Percentiles rank a stretch among this genome's conserved stretches.
Conservation (phyloP, 2,329 filamentous ascomycete genomes). For the Rhinocladiella similis region DNA sequence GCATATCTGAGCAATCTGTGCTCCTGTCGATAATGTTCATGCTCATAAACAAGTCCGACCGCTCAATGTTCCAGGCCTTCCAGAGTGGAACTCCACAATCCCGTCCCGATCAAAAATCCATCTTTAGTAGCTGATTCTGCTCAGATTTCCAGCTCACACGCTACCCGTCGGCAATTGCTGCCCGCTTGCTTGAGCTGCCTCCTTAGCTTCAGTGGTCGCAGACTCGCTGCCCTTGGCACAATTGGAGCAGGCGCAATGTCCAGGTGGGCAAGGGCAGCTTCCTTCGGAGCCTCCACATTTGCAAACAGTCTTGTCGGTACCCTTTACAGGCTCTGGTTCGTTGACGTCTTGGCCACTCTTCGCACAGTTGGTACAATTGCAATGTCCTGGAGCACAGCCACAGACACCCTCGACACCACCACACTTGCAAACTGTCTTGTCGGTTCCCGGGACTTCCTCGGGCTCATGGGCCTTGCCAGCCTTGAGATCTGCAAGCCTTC, state of each 20-base stretch:
- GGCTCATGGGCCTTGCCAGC: slow-evolving; percentile 48
- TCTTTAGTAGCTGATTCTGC: no score
- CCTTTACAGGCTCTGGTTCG: slow-evolving; percentile 37
- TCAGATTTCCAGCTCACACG: slow-evolving; percentile 6
- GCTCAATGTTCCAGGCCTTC: no score
- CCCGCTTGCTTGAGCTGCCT: slow-evolving; percentile 29
- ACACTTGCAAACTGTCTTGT: slow-evolving; percentile 45
- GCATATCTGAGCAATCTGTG: no score
- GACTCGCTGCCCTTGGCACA: slow-evolving; percentile 33
- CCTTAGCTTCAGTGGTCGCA: slow-evolving; percentile 27
- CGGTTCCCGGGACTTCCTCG: slow-evolving; percentile 36
- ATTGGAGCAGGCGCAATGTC: slow-evolving; percentile 40
- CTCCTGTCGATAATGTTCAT: no score
- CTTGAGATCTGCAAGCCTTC: slow-evolving; percentile 86
- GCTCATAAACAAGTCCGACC: no score
- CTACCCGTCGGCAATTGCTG: slow-evolving; percentile 26
- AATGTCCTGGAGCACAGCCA: slow-evolving; percentile 38
- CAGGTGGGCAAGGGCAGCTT: slow-evolving; percentile 38
- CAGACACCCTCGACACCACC: slow-evolving; percentile 39
- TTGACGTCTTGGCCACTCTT: slow-evolving; percentile 54
- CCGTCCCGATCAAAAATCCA: no score
- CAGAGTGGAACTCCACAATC: no score
- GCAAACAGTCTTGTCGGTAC: slow-evolving; percentile 42
- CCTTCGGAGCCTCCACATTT: slow-evolving; percentile 39
- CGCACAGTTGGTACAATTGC: slow-evolving; percentile 39